Evolutionary conservation across 23 red algal genomes (phyloP), one percentile per base, ranked within the genome.

Genomic region (Gracilaria domingensis): DNA sequence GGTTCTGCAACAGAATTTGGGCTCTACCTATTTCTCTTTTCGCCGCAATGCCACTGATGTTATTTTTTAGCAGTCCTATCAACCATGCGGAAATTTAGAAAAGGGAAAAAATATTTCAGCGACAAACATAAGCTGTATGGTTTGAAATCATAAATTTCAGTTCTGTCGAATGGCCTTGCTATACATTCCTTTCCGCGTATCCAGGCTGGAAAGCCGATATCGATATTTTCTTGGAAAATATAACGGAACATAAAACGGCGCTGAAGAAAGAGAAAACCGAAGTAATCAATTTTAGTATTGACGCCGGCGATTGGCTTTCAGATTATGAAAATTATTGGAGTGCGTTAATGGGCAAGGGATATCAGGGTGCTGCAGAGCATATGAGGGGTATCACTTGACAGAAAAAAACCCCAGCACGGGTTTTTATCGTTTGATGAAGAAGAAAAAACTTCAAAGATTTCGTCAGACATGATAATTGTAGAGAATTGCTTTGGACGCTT

Each of bases 401-500:
- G 18, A 65, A 69, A 37, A n/a, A 86, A 86, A 11, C 60, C 59
- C 25, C 13, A 12, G 23, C n/a, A 54, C n/a, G 59, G 39, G 14
- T 51, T 45, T 51, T 38, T 86, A 50, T 40, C 24, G 44, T 12
- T 29, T 8, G 36, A 51, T 5, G 82, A 71, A 65, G 61, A 54
- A 0, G 0, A 30, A 26, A 37, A 34, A 36, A 70, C 71, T 26
- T 25, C 4, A 0, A 86, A 86, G n/a, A 55, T 86, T 44, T 69
- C 59, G 18, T 71, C 56, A 0, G 5, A 86, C 1, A 25, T 59
- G 14, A 86, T 86, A 50, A 86, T 71, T 86, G 57, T 86, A 2
- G 82, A 72, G 47, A 86, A 0, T 12, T 42, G 21, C 47, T 69
- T 86, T 30, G 55, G 80, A 20, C 51, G 80, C 35, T 84, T 70